Evolutionary conservation across 1,284 basidiomycete genomes (phyloP), one percentile per base, ranked within the genome.

Genomic region (Athelia psychrophila): DNA sequence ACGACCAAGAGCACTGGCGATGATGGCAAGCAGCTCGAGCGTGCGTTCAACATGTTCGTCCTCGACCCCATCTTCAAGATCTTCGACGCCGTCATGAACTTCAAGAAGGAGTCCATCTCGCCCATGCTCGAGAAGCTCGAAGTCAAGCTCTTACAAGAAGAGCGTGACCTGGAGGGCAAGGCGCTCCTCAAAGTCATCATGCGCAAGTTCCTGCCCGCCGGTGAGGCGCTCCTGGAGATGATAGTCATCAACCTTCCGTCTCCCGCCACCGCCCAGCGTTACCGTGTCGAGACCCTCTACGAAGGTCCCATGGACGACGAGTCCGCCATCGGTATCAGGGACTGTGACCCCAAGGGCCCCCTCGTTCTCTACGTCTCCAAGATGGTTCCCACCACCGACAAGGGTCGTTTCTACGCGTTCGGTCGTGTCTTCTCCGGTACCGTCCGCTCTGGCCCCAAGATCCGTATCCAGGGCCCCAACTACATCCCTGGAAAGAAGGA

Each of bases 221-320:
- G 96, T 74, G 97, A 99, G 75, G 91, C 95, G 54, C 87, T 99
- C 65, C 74, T 99, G 76, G 97, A 99, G 84, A 99, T 99, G 97
- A 98, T 98, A 77, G 95, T 98, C 83, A 94, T 99, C 77, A 94
- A 98, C 82, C 86, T 97, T 60, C 93, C 96, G 54, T 99, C 97
- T 50, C 97, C 96, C 57, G 88, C 88, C 54, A 98, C 95, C 59
- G 96, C 96, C 57, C 96, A 99, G 77, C 84, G 87, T 56, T 99
- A 99, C 79, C 96, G 97, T 85, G 95, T 98, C 59, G 95, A 99
- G 84, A 98, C 96, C 61, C 88, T 99, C 54, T 99, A 99, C 77
- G 97, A 99, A 74, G 97, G 97, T 72, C 97, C 97, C 66, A 92
- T 98, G 91, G 97, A 99, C 75, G 97, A 99, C 71, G 96, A 99